Evolutionary conservation across 805 yeast species (phyloP), one percentile per base, ranked within the genome.

Genomic region (Hanseniaspora taiwanica): DNA sequence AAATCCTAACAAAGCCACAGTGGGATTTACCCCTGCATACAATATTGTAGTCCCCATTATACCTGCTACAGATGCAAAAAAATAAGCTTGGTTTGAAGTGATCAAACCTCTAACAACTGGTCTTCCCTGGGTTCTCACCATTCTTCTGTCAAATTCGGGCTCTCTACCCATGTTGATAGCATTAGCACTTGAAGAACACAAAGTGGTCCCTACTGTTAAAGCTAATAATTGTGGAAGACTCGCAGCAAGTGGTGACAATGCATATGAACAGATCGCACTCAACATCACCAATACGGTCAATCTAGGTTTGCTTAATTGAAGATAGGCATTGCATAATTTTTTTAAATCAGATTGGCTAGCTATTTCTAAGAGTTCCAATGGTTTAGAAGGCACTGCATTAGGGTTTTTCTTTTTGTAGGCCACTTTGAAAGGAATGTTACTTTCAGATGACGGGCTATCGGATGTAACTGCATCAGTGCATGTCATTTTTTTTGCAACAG

Each of bases 111-210:
- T 67, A 0, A 87, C 97, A 2, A 91, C 87, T 0, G 98, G 98
- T 52, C 98, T 69, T 4, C 78, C 71, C 8, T 81, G 74, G 0
- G 98, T 91, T 54, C 98, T 69, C 3, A 78, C 72, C 98, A 91
- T 91, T 54, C 72, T 70, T 36, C 72, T 69, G 55, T 91, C 98
- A 54, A 76, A 91, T 17, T 74, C 81, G 1, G 96, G 95, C 60
- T 91, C 98, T 49, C 98, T 68, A 2, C 86, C 97, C 94, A 87
- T 89, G 55, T 91, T 91, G 37, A 91, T 85, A 3, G 97, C 94
- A 61, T 91, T 91, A 2, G 98, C 98, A 2, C 96, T 78, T 9
- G 94, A 93, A 0, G 96, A 85, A 47, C 91, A 74, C 25, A 91
- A 62, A 1, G 89, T 74, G 0, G 96, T 91, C 13, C 98, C 98